These are phyloP conservation scores for Aspergillus homomorphus DNA, from an alignment of 495 filamentous ascomycete species.

Conservation along the genomic window DNA sequence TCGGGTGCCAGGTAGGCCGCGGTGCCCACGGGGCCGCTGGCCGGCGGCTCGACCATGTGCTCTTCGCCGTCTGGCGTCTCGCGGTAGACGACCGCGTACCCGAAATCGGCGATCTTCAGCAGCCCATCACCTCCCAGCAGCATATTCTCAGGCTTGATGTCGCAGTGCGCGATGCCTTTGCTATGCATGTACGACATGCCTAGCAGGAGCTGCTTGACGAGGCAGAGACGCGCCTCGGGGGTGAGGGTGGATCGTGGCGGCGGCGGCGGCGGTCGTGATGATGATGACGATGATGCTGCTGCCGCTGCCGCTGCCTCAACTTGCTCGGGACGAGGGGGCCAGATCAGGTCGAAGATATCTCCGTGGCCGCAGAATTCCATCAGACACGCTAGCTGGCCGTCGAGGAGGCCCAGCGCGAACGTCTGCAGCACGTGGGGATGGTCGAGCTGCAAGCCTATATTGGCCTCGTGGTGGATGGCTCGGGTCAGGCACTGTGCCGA, in stretches of 20 bases:
- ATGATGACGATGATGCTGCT: no score
- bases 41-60: no score
- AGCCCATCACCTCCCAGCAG: conserved; percentile 65
- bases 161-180: conserved; percentile 74
- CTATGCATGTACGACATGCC: conserved; percentile 67
- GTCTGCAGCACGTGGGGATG: background rate
- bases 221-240: conserved; percentile 59
- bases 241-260: conserved; percentile 56
- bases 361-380: background rate
- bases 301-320: no score
- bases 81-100: conserved; percentile 68
- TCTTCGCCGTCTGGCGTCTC: background rate
- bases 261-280: background rate
- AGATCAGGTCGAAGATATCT: background rate
- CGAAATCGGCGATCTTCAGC: conserved; percentile 80
- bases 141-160: conserved; percentile 79
- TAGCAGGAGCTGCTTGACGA: conserved; percentile 77
- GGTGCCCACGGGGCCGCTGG: conserved; percentile 63
- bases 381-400: background rate
- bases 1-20: conserved; percentile 77
- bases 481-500: no score
- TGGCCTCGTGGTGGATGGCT: no score
- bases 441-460: no score
- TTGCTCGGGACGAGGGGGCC: no score
- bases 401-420: background rate